Evolutionary conservation across 2,329 filamentous ascomycete genomes (phyloP).

Genomic region (Ophiocordyceps camponoti-leonardi): DNA sequence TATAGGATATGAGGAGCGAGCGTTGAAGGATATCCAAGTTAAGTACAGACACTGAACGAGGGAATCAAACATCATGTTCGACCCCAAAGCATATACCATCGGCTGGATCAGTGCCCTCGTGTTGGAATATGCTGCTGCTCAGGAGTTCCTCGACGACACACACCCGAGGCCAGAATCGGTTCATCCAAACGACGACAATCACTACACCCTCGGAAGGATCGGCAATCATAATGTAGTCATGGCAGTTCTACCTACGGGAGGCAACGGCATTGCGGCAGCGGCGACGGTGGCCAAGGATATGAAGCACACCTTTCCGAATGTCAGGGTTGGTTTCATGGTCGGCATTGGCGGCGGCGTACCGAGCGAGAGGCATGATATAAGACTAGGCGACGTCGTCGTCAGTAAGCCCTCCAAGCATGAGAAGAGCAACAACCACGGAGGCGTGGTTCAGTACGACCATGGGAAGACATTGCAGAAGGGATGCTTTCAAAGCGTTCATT

Average conservation of each 20-base stretch:
- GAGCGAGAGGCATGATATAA: constrained; percentile 14
- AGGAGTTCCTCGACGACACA: constrained; percentile 20
- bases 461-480: constrained; percentile 5
- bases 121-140: constrained; percentile 18
- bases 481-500: constrained; percentile 1
- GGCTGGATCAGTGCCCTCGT: constrained; percentile 25
- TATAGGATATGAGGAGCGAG: too few species aligned
- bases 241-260: constrained; percentile 1
- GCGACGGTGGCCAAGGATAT: constrained; percentile 11
- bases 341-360: constrained; percentile 14
- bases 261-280: constrained; percentile 2
- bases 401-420: background rate
- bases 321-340: constrained; percentile 8
- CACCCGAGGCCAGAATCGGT: constrained; percentile 8
- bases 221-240: constrained; percentile 6
- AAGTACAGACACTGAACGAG: too few species aligned
- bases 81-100: constrained; percentile 14
- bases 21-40: too few species aligned
- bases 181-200: constrained; percentile 1
- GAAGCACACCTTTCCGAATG: constrained; percentile 10
- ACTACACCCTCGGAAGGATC: constrained; percentile 4
- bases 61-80: background rate
- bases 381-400: constrained; percentile 11
- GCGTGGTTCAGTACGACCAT: constrained; percentile 9
- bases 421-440: background rate